A percentile compares a stretch with the other conserved stretches of the same genome.
Evolutionary conservation across 257 asterid species (phyloP).

Genomic region (Fraxinus quadrangulata): DNA sequence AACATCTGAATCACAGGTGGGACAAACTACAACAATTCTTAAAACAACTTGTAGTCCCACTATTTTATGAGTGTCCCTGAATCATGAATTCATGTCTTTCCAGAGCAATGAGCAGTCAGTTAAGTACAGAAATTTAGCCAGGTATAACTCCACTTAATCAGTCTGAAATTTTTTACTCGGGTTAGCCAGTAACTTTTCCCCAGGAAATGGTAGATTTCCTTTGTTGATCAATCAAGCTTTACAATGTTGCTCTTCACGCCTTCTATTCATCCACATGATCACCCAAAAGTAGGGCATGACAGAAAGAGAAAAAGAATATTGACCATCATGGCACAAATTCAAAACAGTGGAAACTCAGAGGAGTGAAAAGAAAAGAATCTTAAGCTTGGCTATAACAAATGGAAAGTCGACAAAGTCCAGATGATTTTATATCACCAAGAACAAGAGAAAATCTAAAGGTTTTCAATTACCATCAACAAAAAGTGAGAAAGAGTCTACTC

Average conservation of each 20-base stretch:
- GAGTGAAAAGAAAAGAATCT: neutral
- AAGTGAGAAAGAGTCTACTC: slow-evolving; percentile 15
- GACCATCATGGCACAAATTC: neutral
- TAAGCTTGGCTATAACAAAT: neutral
- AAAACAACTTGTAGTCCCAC: neutral
- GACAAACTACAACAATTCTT: neutral
- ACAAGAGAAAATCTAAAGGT: slow-evolving; percentile 8
- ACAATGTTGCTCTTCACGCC: neutral
- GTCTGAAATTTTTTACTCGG: neutral
- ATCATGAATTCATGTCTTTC: neutral
- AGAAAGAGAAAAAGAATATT: neutral
- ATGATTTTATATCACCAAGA: slow-evolving; percentile 2
- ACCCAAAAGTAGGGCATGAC: neutral
- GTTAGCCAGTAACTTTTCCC: neutral
- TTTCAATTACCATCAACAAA: slow-evolving; percentile 14
- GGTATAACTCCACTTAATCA: neutral
- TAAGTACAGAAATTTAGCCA: neutral
- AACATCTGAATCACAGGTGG: neutral
- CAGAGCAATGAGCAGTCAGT: neutral
- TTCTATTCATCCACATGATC: neutral
- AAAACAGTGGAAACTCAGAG: neutral
- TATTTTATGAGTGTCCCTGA: neutral
- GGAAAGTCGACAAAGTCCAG: slow-evolving; percentile 11
- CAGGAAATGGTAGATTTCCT: neutral
- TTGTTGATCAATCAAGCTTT: slow-evolving; percentile 26